Conservation (phyloP, 495 filamentous ascomycete genomes). For the Penicillium silybi region DNA sequence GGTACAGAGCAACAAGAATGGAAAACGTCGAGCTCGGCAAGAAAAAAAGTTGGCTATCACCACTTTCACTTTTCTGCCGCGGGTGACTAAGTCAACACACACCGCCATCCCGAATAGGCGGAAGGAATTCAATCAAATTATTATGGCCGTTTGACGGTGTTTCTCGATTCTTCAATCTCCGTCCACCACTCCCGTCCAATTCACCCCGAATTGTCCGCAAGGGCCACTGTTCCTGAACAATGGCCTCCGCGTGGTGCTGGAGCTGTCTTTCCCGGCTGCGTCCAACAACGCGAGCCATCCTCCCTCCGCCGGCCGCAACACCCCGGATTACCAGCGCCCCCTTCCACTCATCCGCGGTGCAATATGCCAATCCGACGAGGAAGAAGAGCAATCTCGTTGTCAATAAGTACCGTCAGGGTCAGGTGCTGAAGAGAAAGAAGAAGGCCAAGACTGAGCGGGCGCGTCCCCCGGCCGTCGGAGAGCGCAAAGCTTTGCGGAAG, state of each 20-base stretch:
- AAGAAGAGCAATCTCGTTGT: slow-evolving; percentile 30
- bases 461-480: slow-evolving; percentile 62
- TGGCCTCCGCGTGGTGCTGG: slow-evolving; percentile 67
- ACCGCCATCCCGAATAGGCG: slow-evolving; percentile 23
- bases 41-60: slow-evolving; percentile 29
- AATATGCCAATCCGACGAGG: slow-evolving; percentile 38
- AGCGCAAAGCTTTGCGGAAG: slow-evolving; percentile 84
- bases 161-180: slow-evolving; percentile 13
- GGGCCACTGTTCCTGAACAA: slow-evolving; percentile 40
- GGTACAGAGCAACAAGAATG: slow-evolving; percentile 21
- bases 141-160: slow-evolving; percentile 16
- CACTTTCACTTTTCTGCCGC: slow-evolving; percentile 25
- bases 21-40: slow-evolving; percentile 20
- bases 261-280: slow-evolving; percentile 57
- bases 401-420: slow-evolving; percentile 35
- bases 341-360: slow-evolving; percentile 43
- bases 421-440: slow-evolving; percentile 49
- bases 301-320: slow-evolving; percentile 32
- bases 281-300: slow-evolving; percentile 44
- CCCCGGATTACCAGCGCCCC: slow-evolving; percentile 32
- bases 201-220: slow-evolving; percentile 29
- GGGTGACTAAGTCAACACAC: slow-evolving; percentile 17
- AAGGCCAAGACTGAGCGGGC: slow-evolving; percentile 26
- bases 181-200: slow-evolving; percentile 20
- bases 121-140: slow-evolving; percentile 35